phyloP scores from a whole-genome alignment of 225 moss, liverwort and hornwort species.

The Physcomitrellopsis africana region DNA sequence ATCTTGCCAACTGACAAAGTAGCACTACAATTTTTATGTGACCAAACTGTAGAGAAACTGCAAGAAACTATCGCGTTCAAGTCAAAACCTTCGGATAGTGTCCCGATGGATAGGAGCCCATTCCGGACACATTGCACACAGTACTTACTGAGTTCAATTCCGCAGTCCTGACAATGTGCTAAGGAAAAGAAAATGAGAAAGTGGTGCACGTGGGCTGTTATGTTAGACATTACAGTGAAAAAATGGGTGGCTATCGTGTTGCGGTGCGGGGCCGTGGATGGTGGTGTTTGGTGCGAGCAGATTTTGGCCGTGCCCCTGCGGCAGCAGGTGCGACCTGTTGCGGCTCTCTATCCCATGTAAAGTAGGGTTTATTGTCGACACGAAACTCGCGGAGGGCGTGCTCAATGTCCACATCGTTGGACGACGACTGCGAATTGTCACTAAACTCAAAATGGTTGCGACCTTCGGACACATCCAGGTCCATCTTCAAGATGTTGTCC shows the following conservation, averaged over 20 bases:
- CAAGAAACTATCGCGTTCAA: conserved; percentile 13
- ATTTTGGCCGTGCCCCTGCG: conserved; percentile 68
- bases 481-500: conserved; percentile 90
- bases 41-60: background rate
- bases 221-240: background rate
- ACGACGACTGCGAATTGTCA: conserved; percentile 54
- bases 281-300: conserved; percentile 74
- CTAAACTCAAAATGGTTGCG: conserved; percentile 72
- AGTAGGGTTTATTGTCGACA: conserved; percentile 67
- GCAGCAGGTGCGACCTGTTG: conserved; percentile 56
- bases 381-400: conserved; percentile 62
- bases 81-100: conserved; percentile 4
- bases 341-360: conserved; percentile 46
- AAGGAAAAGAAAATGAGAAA: background rate
- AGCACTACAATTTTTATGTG: background rate
- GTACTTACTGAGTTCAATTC: background rate
- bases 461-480: conserved; percentile 76
- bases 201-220: background rate
- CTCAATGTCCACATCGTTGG: conserved; percentile 65
- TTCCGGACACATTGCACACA: background rate
- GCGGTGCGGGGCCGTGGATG: conserved; percentile 52
- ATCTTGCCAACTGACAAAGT: background rate
- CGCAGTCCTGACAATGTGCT: background rate
- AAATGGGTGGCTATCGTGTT: conserved; percentile 31
- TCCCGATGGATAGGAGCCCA: conserved; percentile 14